Percentiles rank a stretch among this genome's conserved stretches.
Conservation (phyloP, 352 stramenopile genomes). For the Phytophthora meadii region DNA sequence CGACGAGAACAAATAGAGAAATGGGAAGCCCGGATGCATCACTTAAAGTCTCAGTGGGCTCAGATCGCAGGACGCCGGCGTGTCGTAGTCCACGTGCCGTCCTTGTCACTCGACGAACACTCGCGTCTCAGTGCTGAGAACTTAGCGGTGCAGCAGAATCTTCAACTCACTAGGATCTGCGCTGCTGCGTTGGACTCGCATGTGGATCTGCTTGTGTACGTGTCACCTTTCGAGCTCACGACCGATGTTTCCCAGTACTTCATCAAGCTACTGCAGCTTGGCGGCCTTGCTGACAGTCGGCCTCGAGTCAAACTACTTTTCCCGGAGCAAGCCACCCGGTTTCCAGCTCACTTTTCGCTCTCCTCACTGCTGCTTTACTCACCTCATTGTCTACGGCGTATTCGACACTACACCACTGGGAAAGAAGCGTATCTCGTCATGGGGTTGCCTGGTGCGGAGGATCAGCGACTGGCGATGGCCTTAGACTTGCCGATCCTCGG, state of each 20-base stretch:
- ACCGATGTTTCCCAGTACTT: constrained; percentile 83
- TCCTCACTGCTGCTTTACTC: constrained; percentile 87
- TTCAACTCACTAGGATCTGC: constrained; percentile 82
- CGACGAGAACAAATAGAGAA: constrained; percentile 43
- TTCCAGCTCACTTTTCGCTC: constrained; percentile 86
- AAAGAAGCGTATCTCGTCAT: constrained; percentile 85
- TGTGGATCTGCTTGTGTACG: constrained; percentile 91
- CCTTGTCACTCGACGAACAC: constrained; percentile 77
- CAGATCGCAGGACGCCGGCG: constrained; percentile 56
- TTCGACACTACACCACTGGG: constrained; percentile 59
- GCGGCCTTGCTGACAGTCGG: constrained; percentile 59
- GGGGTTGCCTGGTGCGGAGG: constrained; percentile 75
- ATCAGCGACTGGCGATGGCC: constrained; percentile 79
- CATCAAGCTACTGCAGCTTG: constrained; percentile 86
- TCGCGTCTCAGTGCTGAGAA: constrained; percentile 70
- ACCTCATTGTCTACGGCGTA: constrained; percentile 73
- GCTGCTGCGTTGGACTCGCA: constrained; percentile 67
- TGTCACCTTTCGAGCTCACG: constrained; percentile 83
- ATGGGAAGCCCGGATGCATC: constrained; percentile 60
- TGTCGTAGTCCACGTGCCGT: constrained; percentile 85
- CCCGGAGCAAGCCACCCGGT: constrained; percentile 82
- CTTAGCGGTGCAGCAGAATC: constrained; percentile 80
- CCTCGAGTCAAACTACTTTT: constrained; percentile 83
- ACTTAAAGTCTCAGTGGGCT: constrained; percentile 59
- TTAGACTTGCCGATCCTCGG: constrained; percentile 85